phyloP scores from a whole-genome alignment of 2,329 filamentous ascomycete species.

The Microdochium trichocladiopsis region DNA sequence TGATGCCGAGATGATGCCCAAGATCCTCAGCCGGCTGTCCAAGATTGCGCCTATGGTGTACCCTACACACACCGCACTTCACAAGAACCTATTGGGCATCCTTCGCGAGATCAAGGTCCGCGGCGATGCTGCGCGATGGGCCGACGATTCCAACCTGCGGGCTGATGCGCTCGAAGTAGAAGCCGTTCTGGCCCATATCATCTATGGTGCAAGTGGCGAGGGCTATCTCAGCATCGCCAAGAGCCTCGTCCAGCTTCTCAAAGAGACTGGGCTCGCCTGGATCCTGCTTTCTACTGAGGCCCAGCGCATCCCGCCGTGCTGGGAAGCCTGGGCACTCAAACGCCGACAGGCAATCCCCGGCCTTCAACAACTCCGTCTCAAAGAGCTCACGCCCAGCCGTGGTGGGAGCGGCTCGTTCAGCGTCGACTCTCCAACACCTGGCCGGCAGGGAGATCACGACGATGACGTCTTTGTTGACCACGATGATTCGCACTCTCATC shows the following conservation, averaged over 20 bases:
- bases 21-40: background rate
- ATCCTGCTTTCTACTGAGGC: background rate
- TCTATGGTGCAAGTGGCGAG: background rate
- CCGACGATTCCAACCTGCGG: background rate
- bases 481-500: too few relatives aligned
- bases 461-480: too few relatives aligned
- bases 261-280: background rate
- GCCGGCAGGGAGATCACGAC: too few relatives aligned
- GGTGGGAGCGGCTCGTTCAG: too few relatives aligned
- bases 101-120: background rate
- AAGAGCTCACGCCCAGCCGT: too few relatives aligned
- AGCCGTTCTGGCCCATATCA: background rate
- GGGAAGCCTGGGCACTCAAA: background rate
- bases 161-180: background rate
- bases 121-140: background rate
- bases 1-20: background rate
- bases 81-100: background rate
- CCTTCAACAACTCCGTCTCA: too few relatives aligned
- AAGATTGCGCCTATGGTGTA: background rate
- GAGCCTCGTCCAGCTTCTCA: background rate
- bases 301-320: background rate
- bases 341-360: too few relatives aligned
- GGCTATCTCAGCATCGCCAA: background rate
- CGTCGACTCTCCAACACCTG: too few relatives aligned
- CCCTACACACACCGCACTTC: background rate